Percentiles rank a stretch among this genome's conserved stretches.
Conservation (phyloP, 352 stramenopile species). For the Globisporangium rhizosaccharum region DNA sequence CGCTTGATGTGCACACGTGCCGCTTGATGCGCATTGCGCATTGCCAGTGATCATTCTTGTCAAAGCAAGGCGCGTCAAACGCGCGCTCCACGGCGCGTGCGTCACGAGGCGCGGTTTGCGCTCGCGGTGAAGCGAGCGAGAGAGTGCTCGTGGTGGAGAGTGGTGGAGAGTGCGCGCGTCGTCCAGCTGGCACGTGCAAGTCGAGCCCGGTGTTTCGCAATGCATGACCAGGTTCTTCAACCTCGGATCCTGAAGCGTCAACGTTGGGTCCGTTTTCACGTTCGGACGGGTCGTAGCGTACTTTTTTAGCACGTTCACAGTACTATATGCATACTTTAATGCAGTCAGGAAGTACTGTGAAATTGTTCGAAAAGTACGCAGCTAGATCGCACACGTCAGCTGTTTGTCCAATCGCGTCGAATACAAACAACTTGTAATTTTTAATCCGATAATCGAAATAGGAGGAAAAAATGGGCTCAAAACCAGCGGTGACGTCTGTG, state of each 20-base stretch:
- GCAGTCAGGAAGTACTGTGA: not conserved
- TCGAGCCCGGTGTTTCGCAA: slow-evolving; percentile 3
- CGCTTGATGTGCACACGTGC: no score
- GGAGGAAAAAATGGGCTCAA: slow-evolving; percentile 16
- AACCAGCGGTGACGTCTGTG: slow-evolving; percentile 41
- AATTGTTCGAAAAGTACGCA: no score
- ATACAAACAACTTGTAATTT: no score
- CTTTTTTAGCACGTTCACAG: not conserved
- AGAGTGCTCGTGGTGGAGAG: no score
- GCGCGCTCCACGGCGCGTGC: not conserved
- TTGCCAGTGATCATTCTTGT: not conserved
- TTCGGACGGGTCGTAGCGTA: not conserved
- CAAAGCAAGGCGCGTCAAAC: not conserved
- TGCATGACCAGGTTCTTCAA: slow-evolving; percentile 9
- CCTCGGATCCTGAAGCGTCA: slow-evolving; percentile 15
- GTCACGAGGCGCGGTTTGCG: not conserved
- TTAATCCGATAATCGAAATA: no score
- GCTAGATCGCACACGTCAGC: not conserved
- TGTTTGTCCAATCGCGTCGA: slow-evolving; percentile 9
- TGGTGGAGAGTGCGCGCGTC: no score
- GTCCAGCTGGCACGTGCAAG: no score
- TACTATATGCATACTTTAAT: not conserved
- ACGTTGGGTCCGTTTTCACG: slow-evolving; percentile 2
- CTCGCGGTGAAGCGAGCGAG: not conserved
- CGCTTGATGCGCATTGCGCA: not conserved